Evolutionary conservation across 768 basidiomycete species (phyloP), one percentile per base, ranked within the genome.

Genomic region (Boletus rufocinnamomeus): DNA sequence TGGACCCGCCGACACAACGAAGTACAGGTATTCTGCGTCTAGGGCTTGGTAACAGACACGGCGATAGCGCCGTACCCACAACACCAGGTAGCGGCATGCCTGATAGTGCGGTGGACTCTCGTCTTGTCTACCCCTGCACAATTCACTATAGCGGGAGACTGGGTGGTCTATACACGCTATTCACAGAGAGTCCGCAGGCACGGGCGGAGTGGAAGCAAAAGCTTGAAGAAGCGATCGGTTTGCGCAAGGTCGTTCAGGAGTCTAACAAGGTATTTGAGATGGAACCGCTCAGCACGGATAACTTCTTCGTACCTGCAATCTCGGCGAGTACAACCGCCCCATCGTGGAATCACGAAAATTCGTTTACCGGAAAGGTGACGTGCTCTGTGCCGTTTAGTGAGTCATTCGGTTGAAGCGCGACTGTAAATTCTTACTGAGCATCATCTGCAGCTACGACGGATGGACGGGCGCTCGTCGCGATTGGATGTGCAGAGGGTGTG

Each of bases 251-350:
- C 35, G 93, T 95, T 30, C 90, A 95, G 69, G 95, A 98, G 69
- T 89, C 90, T 27, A 95, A 93, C 74, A 94, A 93, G 77, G 93
- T 93, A 19, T 97, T 98, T 64, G 95, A 98, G 75, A 83, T 95
- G 57, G 91, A 93, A 68, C 91, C 91, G 2, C 79, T 97, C 54
- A 95, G 93, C 69, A 79, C 84, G 21, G 93, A 95, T 66, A 95
- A 93, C 0, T 97, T 97, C 79, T 74, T 89, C 48, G 83, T 92
- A 23, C 90, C 92, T 0, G 82, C 87, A 1, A 76, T 88, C 57
- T 75, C 81, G 44, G 76, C 79, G 35, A 79, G 77, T 16, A 68
- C 70, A 4, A 56, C 70, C 1, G 50, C 80, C 6, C 82, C 87
- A 4, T 77, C 86, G 11, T 93, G 78, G 79, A 76, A 85, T 64